phyloP scores from a whole-genome alignment of 495 filamentous ascomycete genomes.

The Hamigera avellanea region DNA sequence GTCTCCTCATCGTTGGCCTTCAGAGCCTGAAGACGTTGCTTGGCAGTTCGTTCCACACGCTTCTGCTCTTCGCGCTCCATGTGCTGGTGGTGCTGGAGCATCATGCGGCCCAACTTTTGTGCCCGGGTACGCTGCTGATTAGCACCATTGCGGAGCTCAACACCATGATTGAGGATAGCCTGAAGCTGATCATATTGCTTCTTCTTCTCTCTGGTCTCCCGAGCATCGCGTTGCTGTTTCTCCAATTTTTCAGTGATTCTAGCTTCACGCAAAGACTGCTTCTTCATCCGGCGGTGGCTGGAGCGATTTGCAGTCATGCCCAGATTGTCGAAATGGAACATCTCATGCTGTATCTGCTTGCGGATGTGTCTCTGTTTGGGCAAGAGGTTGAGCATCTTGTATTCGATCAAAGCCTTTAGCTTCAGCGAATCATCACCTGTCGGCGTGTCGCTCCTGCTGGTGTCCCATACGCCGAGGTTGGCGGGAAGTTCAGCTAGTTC shows the following conservation, averaged over 20 bases:
- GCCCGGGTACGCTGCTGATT: slow-evolving; percentile 49
- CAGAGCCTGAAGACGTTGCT: slow-evolving; percentile 96
- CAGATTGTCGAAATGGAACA: slow-evolving; percentile 87
- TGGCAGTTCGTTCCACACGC: slow-evolving; percentile 89
- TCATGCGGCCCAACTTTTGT: slow-evolving; percentile 77
- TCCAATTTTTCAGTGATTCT: slow-evolving; percentile 96
- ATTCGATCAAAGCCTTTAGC: slow-evolving; percentile 82
- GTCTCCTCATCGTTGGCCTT: slow-evolving; percentile 99
- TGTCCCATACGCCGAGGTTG: slow-evolving; percentile 76
- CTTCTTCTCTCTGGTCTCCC: slow-evolving; percentile 88
- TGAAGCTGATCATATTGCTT: slow-evolving; percentile 85
- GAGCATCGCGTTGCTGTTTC: slow-evolving; percentile 93
- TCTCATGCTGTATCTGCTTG: slow-evolving; percentile 73
- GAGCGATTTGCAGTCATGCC: slow-evolving; percentile 90
- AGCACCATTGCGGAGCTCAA: slow-evolving; percentile 48
- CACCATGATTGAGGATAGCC: slow-evolving; percentile 55
- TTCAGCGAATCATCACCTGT: slow-evolving; percentile 74
- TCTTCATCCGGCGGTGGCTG: slow-evolving; percentile 87
- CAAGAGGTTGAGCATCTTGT: slow-evolving; percentile 72
- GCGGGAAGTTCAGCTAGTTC: slow-evolving; percentile 74
- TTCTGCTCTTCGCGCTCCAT: slow-evolving; percentile 99
- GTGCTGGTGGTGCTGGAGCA: slow-evolving; percentile 79
- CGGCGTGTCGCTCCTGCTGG: slow-evolving; percentile 53
- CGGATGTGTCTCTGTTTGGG: slow-evolving; percentile 77
- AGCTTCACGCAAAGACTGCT: slow-evolving; percentile 89